These are phyloP conservation scores for Saccharomycopsis malanga DNA, from an alignment of 805 yeast genomes.

Conservation along the genomic window DNA sequence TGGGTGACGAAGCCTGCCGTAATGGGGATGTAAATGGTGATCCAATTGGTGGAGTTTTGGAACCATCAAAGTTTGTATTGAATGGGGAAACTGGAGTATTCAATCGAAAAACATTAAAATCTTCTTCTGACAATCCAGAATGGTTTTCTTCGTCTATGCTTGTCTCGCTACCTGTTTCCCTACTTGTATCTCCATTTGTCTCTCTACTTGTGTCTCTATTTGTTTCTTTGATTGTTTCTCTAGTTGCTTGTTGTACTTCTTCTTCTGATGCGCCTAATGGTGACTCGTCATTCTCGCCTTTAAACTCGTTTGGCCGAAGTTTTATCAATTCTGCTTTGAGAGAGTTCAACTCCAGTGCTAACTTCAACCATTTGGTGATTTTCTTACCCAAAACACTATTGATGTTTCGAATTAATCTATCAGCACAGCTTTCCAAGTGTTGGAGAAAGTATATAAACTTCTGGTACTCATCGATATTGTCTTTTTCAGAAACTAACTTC, in stretches of 20 bases:
- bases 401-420: constrained; percentile 29
- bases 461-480: constrained; percentile 3
- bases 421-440: constrained; percentile 19
- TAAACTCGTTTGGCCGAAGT: constrained; percentile 18
- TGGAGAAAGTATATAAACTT: constrained; percentile 12
- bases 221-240: too few relatives aligned
- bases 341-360: constrained; percentile 34
- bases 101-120: background rate
- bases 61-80: background rate
- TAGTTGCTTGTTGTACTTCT: too few relatives aligned
- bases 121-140: background rate
- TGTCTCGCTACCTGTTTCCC: too few relatives aligned
- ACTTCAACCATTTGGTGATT: constrained; percentile 40
- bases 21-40: too few relatives aligned
- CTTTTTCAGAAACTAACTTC: constrained; percentile 19
- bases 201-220: too few relatives aligned
- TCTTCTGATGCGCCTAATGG: constrained; percentile 22
- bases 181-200: too few relatives aligned
- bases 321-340: constrained; percentile 30
- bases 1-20: too few relatives aligned
- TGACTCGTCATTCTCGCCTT: background rate
- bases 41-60: background rate
- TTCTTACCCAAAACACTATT: constrained; percentile 30
- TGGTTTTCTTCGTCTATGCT: too few relatives aligned
- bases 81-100: background rate